These are phyloP conservation scores for Candida vaughaniae DNA, from an alignment of 805 yeast genomes.

Conservation along the genomic window DNA sequence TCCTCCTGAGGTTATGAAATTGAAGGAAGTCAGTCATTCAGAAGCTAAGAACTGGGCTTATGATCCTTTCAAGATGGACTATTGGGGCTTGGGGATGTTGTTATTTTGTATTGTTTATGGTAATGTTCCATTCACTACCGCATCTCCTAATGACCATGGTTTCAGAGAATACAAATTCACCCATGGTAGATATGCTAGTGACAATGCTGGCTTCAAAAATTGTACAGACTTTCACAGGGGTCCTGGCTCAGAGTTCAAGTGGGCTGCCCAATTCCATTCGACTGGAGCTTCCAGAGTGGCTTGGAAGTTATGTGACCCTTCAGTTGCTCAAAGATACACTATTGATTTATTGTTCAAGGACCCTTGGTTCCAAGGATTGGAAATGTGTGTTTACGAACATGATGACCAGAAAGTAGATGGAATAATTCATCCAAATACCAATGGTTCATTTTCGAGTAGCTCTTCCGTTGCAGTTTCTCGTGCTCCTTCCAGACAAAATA, in stretches of 20 bases:
- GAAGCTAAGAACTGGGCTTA: conserved; percentile 44
- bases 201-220: conserved; percentile 50
- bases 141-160: conserved; percentile 46
- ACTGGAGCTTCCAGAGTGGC: conserved; percentile 66
- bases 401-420: conserved; percentile 39
- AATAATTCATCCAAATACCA: conserved; percentile 12
- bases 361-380: conserved; percentile 61
- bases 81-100: conserved; percentile 72
- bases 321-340: conserved; percentile 51
- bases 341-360: conserved; percentile 56
- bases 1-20: conserved; percentile 70
- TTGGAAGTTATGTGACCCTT: conserved; percentile 73
- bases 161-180: conserved; percentile 56
- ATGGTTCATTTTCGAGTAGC: conserved; percentile 1
- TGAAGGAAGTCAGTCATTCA: conserved; percentile 33
- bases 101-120: conserved; percentile 59
- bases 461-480: conserved; percentile 23
- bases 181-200: conserved; percentile 39
- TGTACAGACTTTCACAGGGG: conserved; percentile 46
- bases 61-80: conserved; percentile 68
- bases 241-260: conserved; percentile 72
- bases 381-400: conserved; percentile 58
- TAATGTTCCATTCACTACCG: conserved; percentile 58
- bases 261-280: conserved; percentile 60
- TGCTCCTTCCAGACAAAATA: conserved; percentile 33